Conservation (phyloP, 2,329 filamentous ascomycete genomes). For the Grosmannia clavigera region DNA sequence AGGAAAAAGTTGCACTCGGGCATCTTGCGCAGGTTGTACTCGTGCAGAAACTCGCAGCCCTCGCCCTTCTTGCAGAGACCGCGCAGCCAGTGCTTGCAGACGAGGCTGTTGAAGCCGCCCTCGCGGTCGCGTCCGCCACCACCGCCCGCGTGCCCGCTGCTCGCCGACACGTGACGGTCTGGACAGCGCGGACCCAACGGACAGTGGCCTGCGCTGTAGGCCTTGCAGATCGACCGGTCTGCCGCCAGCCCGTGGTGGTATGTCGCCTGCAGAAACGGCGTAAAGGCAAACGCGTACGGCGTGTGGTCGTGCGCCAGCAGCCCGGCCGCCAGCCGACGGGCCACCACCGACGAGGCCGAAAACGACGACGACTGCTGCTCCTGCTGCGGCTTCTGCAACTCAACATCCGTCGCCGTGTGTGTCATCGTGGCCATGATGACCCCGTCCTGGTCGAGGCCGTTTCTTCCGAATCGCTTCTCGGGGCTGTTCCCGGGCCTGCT, state of each 20-base stretch:
- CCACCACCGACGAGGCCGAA: not conserved
- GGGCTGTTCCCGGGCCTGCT: too few relatives aligned
- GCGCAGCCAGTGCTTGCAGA: conserved; percentile 98
- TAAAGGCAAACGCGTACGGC: conserved; percentile 67
- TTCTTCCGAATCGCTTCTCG: too few relatives aligned
- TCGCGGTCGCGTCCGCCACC: conserved; percentile 17
- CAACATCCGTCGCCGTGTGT: not conserved
- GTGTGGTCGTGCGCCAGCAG: conserved; percentile 46
- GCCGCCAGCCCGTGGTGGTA: conserved; percentile 75
- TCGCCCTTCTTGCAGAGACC: conserved; percentile 97
- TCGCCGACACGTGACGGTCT: conserved; percentile 57
- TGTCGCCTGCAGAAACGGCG: conserved; percentile 68
- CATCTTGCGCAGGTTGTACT: conserved; percentile 97
- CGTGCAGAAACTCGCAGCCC: conserved; percentile 93
- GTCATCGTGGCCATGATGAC: not conserved
- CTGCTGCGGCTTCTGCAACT: not conserved
- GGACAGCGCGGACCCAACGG: conserved; percentile 73
- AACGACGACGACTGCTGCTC: not conserved
- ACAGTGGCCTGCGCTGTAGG: conserved; percentile 71
- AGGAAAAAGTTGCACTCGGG: conserved; percentile 97
- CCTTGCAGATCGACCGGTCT: conserved; percentile 70
- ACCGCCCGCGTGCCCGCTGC: conserved; percentile 20
- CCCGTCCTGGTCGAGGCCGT: not conserved
- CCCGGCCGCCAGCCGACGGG: conserved; percentile 24
- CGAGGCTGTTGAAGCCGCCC: conserved; percentile 62